Base-by-base conservation (phyloP, 2,329 filamentous ascomycete genomes). In the Pseudocercospora vitis region DNA sequence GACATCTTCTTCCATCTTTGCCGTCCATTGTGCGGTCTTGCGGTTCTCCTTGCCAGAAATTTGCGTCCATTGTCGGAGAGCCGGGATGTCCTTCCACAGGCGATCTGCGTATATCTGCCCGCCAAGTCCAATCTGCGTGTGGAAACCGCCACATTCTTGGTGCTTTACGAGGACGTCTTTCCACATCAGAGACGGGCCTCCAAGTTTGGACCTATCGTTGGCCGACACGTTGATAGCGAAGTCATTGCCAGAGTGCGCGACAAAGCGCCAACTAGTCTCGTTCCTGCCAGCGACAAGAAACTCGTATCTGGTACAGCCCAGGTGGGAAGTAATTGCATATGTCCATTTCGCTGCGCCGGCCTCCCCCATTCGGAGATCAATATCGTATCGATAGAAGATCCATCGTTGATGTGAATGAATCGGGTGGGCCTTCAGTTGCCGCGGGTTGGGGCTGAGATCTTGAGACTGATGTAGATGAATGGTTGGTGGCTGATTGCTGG, bases 131-230 rank as follows among this genome's bases (percentile, higher is more conserved):
- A 99, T 78, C 68, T 99, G 94, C 5, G 89, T 86, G 66, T 99
- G 94, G 71, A 97, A 99, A 1, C 94, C 94, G 51, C 91, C 91
- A 63, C 91, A 96, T 64, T 99, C 94, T 23, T 91, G 84, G 65
- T 99, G 95, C 78, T 96, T 96, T 73, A 96, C 91, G 68, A 99
- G 80, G 23, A 99, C 91, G 65, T 99, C 94, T 67, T 96, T 97
- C 94, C 94, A 99, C 92, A 99, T 95, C 68, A 94, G 89, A 0
- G 91, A 89, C 1, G 95, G 82, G 1, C 94, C 94, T 24, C 94
- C 94, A 1, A 97, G 81, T 64, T 87, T 89, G 26, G 86, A 83
- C 37, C 92, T 83, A 64, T 99, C 94, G 57, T 87, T 90, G 50
- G 91, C 86, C 58, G 86, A 91, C 1, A 95, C 94, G 59, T 88